Evolutionary conservation across 2,329 filamentous ascomycete genomes (phyloP).

Genomic region (Trematosphaeria pertusa): DNA sequence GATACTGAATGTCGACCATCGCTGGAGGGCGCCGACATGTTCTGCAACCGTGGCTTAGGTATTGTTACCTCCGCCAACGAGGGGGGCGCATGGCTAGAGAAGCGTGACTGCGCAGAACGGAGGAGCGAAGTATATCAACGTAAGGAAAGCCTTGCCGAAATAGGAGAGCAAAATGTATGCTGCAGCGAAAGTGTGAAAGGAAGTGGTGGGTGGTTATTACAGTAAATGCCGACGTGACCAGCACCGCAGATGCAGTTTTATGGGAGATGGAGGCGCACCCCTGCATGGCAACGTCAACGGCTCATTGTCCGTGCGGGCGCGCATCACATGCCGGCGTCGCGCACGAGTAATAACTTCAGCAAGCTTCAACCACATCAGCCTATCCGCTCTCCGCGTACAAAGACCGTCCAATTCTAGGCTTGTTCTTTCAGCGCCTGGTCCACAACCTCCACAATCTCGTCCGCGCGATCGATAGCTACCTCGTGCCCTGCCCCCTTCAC

Average conservation of each 20-base stretch:
- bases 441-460: slow-evolving; percentile 64
- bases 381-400: no score
- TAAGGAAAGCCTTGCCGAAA: background rate
- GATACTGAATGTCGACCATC: slow-evolving; percentile 42
- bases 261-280: background rate
- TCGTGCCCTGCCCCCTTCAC: slow-evolving; percentile 71
- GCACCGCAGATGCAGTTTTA: background rate
- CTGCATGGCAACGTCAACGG: background rate
- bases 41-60: slow-evolving; percentile 18
- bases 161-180: background rate
- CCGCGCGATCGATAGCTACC: slow-evolving; percentile 68
- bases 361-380: no score
- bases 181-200: background rate
- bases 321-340: no score
- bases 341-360: no score
- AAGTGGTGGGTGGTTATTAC: background rate
- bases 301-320: no score
- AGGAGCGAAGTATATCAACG: background rate
- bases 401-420: no score
- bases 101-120: no score
- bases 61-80: slow-evolving; percentile 31
- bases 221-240: background rate
- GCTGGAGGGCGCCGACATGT: slow-evolving; percentile 44
- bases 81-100: slow-evolving; percentile 33
- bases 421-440: slow-evolving; percentile 46